Evolutionary conservation across 1,139 yeast genomes (phyloP), one percentile per base, ranked within the genome.

Genomic region (Zygosaccharomyces pseudobailii): DNA sequence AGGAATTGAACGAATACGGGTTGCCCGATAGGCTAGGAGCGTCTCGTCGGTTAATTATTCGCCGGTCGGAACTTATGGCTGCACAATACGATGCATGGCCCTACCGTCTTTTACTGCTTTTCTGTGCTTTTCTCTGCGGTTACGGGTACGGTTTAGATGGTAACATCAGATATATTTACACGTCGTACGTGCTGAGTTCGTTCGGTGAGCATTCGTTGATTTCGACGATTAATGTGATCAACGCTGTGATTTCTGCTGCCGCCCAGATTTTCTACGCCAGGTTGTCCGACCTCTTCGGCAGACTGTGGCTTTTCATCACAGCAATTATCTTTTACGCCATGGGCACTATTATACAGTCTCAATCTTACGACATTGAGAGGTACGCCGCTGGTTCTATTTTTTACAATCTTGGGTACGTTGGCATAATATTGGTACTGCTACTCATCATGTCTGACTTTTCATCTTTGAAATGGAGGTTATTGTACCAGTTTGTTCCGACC

Each of bases 351-450:
- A 74, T 82, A 53, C 80, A 80, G 65, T 78, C 84, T 3, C 83
- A 79, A 57, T 79, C 87, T 8, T 72, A 71, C 50, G 78, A 79
- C 55, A 77, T 84, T 30, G 75, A 79, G 50, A 68, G 80, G 24
- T 83, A 78, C 57, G 82, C 86, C 43, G 90, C 82, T 27, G 92
- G 90, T 54, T 76, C 86, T 0, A 80, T 84, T 23, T 67, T 84
- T 44, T 82, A 80, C 66, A 83, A 80, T 56, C 67, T 82, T 54
- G 92, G 92, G 5, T 81, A 74, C 61, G 76, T 85, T 33, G 87
- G 88, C 49, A 68, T 79, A 30, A 69, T 78, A 36, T 70, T 83
- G 44, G 63, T 80, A 46, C 63, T 81, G 46, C 77, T 80, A 55
- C 68, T 83, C 42, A 69, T 82, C 46, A 65, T 79, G 49, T 82